Base-by-base conservation (phyloP, 768 basidiomycete species). In the Lactarius vividus region DNA sequence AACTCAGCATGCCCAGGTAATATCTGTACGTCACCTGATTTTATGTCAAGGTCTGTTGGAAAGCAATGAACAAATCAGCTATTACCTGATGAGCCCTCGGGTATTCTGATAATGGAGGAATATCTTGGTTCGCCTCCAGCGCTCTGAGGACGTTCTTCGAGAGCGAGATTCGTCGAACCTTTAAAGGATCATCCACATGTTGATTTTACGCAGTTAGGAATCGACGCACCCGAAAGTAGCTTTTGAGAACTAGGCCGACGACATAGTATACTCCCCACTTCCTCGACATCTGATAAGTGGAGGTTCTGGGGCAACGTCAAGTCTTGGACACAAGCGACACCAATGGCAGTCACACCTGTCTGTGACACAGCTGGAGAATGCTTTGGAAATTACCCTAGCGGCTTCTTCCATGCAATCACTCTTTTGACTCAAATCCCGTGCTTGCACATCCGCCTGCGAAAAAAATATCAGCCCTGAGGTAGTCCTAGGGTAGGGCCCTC, bases 261-360 rank as follows among this genome's bases (percentile, higher is more conserved):
- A 97, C 85, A 72, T 94, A 92, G 78, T 98, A 98, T 2, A 95
- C 84, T 0, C 94, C 88, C 94, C 94, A 91, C 79, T 92, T 92
- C 71, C 94, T 80, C 44, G 90, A 89, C 75, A 91, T 83, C 33
- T 85, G 81, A 57, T 86, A 77, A 20, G 88, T 84, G n/a, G 89
- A 89, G 42, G 80, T 84, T 69, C 91, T 89, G 53, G 20, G 31
- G n/a, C 37, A 13, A 69, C 23, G 55, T 29, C 33, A 55, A 35
- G 15, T 28, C 49, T 55, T 4, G 35, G 37, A 54, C 53, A 20
- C 55, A 39, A 23, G 7, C 6, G 13, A 35, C 18, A 23, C 49
- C n/a, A 40, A 53, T 16, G 37, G 28, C 26, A 72, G 79, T 61
- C 65, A 87, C 86, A 87, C 86, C 88, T 79, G 72, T 98, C 97